Evolutionary conservation across 192 early-diverging fungal species (phyloP).

Genomic region (Backusella australiensis): DNA sequence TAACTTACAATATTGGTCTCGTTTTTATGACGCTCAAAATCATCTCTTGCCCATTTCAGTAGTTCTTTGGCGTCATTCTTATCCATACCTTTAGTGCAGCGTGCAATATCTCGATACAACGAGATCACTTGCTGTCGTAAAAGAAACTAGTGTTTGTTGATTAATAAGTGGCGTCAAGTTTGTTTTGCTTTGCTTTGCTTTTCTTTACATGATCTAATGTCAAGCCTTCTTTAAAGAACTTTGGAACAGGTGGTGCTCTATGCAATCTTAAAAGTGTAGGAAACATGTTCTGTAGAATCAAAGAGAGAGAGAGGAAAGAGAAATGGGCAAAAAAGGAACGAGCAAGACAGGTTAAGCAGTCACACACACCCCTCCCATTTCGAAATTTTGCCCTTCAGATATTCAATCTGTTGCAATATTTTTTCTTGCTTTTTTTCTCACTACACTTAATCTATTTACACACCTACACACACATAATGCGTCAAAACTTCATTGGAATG

Average conservation of each 20-base stretch:
- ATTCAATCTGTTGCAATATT: slow-evolving; percentile 5
- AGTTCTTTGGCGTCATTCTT: slow-evolving; percentile 38
- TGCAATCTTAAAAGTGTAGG: slow-evolving; percentile 5
- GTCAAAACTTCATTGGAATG: slow-evolving; percentile 81
- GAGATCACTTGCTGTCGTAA: slow-evolving; percentile 28
- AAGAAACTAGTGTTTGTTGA: slow-evolving; percentile 18
- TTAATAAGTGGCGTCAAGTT: background rate
- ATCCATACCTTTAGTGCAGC: slow-evolving; percentile 36
- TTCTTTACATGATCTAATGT: slow-evolving; percentile 32
- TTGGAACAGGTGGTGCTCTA: slow-evolving; percentile 24
- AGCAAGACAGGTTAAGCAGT: background rate
- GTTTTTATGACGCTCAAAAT: slow-evolving; percentile 45
- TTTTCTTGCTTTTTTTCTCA: background rate
- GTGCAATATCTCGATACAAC: slow-evolving; percentile 31
- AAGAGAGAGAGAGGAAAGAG: background rate
- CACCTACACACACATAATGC: slow-evolving; percentile 41
- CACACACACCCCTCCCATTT: background rate
- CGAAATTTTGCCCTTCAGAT: background rate
- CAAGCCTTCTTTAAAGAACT: slow-evolving; percentile 28
- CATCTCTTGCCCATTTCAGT: slow-evolving; percentile 42
- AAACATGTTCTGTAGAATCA: background rate
- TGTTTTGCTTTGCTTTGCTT: background rate
- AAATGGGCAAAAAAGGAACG: background rate
- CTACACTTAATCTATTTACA: background rate
- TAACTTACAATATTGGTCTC: slow-evolving; percentile 41